Percentiles rank a stretch among this genome's conserved stretches.
phyloP scores from a whole-genome alignment of 108 stramenopile species.

The Hondaea fermentalgiana region DNA sequence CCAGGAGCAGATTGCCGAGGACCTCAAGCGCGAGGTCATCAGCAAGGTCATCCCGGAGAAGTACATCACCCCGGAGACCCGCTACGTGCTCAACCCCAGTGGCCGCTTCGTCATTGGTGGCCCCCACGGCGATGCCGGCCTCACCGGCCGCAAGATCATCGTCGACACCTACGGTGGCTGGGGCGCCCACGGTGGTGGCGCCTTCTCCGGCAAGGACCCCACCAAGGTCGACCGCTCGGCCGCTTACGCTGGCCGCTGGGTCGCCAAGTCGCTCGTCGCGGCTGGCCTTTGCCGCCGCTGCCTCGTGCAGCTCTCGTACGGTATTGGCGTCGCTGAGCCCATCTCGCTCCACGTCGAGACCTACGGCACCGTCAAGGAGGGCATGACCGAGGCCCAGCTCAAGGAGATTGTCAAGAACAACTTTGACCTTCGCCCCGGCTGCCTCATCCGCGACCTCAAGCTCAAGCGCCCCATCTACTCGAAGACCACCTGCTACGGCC shows the following conservation, averaged over 20 bases:
- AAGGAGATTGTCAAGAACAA: constrained; percentile 53
- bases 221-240: constrained; percentile 63
- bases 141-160: constrained; percentile 66
- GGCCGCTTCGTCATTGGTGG: constrained; percentile 61
- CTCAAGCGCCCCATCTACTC: constrained; percentile 46
- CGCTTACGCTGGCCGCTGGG: constrained; percentile 60
- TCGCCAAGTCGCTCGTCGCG: constrained; percentile 59
- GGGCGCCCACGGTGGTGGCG: constrained; percentile 65
- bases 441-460: constrained; percentile 49
- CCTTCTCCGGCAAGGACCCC: constrained; percentile 65
- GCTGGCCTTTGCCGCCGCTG: constrained; percentile 54
- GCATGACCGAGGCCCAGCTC: constrained; percentile 48
- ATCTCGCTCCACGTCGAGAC: constrained; percentile 55
- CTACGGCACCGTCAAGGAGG: constrained; percentile 53
- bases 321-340: constrained; percentile 55
- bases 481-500: constrained; percentile 58
- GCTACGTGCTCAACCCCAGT: constrained; percentile 52
- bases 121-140: constrained; percentile 62
- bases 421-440: constrained; percentile 57
- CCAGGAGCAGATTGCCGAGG: constrained; percentile 52
- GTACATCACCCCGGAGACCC: constrained; percentile 55
- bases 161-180: constrained; percentile 66
- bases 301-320: constrained; percentile 61
- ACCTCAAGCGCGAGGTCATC: constrained; percentile 59
- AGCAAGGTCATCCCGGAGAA: constrained; percentile 53